phyloP scores from a whole-genome alignment of 208 protist genomes.

The Crithidia acanthocephali region DNA sequence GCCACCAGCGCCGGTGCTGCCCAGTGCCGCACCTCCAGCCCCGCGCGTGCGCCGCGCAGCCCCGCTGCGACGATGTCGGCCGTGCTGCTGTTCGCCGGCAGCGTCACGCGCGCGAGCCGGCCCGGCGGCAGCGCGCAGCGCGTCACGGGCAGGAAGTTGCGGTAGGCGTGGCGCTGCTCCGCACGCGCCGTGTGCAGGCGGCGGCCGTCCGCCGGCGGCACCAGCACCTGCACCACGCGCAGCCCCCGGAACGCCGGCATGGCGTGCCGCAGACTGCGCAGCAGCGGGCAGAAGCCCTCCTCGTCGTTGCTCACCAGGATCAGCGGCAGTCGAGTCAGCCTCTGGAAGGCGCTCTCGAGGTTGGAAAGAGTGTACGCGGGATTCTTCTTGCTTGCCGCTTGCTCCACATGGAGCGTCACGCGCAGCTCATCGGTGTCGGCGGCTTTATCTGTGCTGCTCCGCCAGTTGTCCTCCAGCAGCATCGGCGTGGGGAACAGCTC shows the following conservation, averaged over 20 bases:
- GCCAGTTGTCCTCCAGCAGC: slow-evolving; percentile 14
- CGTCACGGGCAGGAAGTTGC: slow-evolving; percentile 22
- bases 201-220: slow-evolving; percentile 13
- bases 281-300: slow-evolving; percentile 28
- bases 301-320: slow-evolving; percentile 27
- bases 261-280: slow-evolving; percentile 20
- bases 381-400: background rate
- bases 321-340: slow-evolving; percentile 10
- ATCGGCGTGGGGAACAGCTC: slow-evolving; percentile 21
- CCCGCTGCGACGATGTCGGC: slow-evolving; percentile 27
- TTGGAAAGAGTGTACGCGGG: background rate
- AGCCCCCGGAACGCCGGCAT: slow-evolving; percentile 11
- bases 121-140: slow-evolving; percentile 8
- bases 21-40: background rate
- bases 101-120: slow-evolving; percentile 23
- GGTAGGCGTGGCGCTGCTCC: slow-evolving; percentile 20
- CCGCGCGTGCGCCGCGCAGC: slow-evolving; percentile 23
- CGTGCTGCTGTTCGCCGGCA: slow-evolving; percentile 23
- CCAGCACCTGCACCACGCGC: slow-evolving; percentile 23
- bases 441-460: too few species aligned
- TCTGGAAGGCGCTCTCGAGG: background rate
- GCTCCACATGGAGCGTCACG: background rate
- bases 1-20: slow-evolving; percentile 10
- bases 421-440: too few species aligned
- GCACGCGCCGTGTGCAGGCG: slow-evolving; percentile 9